phyloP scores from a whole-genome alignment of 768 basidiomycete species.

The Lanmaoa rubissima region DNA sequence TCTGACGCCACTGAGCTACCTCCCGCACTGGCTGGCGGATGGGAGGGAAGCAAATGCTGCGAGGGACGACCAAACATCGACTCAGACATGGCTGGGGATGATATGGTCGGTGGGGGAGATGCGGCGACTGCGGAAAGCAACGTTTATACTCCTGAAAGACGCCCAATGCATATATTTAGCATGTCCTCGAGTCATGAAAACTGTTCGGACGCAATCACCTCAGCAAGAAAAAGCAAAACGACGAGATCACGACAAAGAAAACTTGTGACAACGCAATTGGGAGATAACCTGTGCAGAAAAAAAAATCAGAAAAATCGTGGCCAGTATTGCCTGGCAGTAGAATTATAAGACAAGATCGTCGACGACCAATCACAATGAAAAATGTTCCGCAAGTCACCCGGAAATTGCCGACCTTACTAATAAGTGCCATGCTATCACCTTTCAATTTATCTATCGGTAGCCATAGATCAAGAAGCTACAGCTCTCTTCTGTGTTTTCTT shows the following conservation, averaged over 20 bases:
- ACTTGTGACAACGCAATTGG: neutral
- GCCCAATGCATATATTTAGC: slow-evolving; percentile 19
- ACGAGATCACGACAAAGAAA: neutral
- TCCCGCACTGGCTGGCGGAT: neutral
- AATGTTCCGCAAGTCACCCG: neutral
- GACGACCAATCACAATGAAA: too few species aligned
- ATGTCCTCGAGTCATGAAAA: neutral
- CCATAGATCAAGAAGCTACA: neutral
- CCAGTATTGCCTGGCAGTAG: neutral
- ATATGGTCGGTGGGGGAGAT: slow-evolving; percentile 13
- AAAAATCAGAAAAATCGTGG: slow-evolving; percentile 1
- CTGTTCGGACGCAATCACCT: slow-evolving; percentile 15
- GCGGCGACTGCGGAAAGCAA: slow-evolving; percentile 7
- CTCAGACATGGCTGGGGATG: slow-evolving; percentile 21
- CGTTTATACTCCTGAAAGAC: slow-evolving; percentile 7
- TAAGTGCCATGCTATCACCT: too few species aligned
- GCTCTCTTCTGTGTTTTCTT: neutral
- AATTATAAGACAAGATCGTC: neutral
- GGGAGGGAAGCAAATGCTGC: slow-evolving; percentile 23
- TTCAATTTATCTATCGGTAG: too few species aligned
- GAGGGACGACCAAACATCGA: slow-evolving; percentile 31
- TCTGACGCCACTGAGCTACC: neutral
- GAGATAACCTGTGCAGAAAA: neutral
- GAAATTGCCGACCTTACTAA: slow-evolving; percentile 11
- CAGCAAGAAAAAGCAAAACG: neutral